Percentiles rank a stretch among this genome's conserved stretches.
phyloP scores from a whole-genome alignment of 768 basidiomycete species.

The Flagelloscypha sp. region DNA sequence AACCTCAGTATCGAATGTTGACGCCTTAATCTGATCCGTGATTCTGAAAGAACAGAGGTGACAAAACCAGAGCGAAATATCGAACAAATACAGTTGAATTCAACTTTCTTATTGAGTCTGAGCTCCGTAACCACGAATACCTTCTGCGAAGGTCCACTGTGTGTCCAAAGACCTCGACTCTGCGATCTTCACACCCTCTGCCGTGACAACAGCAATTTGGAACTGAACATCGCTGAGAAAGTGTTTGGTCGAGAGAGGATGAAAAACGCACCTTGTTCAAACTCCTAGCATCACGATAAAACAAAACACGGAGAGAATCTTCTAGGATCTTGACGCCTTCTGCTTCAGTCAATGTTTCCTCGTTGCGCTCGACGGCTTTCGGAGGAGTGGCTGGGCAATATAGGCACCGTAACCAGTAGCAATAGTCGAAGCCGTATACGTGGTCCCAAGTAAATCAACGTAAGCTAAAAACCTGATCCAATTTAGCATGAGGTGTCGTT shows the following conservation, averaged over 20 bases:
- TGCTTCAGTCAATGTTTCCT: conserved; percentile 66
- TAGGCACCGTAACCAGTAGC: conserved; percentile 93
- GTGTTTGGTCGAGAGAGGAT: conserved; percentile 1
- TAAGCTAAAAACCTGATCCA: conserved; percentile 71
- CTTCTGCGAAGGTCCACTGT: conserved; percentile 88
- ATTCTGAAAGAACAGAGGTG: too few species aligned
- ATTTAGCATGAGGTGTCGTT: not conserved
- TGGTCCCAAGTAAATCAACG: conserved; percentile 95
- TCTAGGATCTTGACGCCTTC: conserved; percentile 74
- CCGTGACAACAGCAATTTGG: conserved; percentile 89
- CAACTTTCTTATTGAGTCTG: conserved; percentile 89
- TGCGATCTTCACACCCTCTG: conserved; percentile 66
- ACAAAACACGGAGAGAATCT: conserved; percentile 86
- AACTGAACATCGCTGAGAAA: conserved; percentile 43
- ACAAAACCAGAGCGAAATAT: too few species aligned
- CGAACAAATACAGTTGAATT: too few species aligned
- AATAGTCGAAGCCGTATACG: conserved; percentile 86
- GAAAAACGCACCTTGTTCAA: conserved; percentile 75
- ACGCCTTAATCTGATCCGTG: too few species aligned
- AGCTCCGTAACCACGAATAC: conserved; percentile 82
- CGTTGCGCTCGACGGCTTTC: conserved; percentile 81
- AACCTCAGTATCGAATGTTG: too few species aligned
- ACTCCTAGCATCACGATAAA: conserved; percentile 93
- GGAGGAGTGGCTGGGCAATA: conserved; percentile 87
- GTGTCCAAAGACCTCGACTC: conserved; percentile 72